Evolutionary conservation across 495 filamentous ascomycete species (phyloP).

Genomic region (Hypoxylon rickii): DNA sequence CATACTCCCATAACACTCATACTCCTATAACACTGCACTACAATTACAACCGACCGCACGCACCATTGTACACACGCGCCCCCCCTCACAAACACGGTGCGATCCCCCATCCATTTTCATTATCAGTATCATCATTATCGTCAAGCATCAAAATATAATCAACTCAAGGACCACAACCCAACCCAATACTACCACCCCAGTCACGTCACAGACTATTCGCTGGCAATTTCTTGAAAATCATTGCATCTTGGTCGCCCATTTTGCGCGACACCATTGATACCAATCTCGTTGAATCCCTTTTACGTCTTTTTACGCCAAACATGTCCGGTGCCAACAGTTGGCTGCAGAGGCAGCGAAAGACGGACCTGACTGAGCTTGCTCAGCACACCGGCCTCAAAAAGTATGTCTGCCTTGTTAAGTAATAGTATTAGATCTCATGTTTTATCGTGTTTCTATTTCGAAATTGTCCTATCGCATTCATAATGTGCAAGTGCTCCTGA

Average conservation of each 20-base stretch:
- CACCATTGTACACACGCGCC: conserved; percentile 23
- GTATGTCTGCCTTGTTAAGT: conserved; percentile 59
- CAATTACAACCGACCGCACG: too few relatives aligned
- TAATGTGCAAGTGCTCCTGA: neutral
- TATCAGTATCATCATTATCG: conserved; percentile 11
- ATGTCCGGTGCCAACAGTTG: conserved; percentile 63
- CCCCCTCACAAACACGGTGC: conserved; percentile 15
- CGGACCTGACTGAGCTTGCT: conserved; percentile 76
- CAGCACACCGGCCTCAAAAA: conserved; percentile 71
- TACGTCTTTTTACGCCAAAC: neutral
- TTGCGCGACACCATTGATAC: conserved; percentile 36
- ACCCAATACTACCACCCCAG: conserved; percentile 2
- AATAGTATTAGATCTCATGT: conserved; percentile 1
- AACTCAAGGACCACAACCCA: neutral
- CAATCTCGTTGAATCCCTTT: neutral
- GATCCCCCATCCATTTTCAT: neutral
- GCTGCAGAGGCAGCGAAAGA: conserved; percentile 84
- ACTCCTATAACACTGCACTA: too few relatives aligned
- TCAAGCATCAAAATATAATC: conserved; percentile 3
- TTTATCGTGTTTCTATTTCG: conserved; percentile 2
- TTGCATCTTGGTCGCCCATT: conserved; percentile 41
- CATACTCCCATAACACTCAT: too few relatives aligned
- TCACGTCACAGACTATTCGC: conserved; percentile 24
- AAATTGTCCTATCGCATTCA: neutral
- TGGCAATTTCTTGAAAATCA: conserved; percentile 19